Conservation (phyloP, 2,329 filamentous ascomycete species). For the Pestalotiopsis sp. region DNA sequence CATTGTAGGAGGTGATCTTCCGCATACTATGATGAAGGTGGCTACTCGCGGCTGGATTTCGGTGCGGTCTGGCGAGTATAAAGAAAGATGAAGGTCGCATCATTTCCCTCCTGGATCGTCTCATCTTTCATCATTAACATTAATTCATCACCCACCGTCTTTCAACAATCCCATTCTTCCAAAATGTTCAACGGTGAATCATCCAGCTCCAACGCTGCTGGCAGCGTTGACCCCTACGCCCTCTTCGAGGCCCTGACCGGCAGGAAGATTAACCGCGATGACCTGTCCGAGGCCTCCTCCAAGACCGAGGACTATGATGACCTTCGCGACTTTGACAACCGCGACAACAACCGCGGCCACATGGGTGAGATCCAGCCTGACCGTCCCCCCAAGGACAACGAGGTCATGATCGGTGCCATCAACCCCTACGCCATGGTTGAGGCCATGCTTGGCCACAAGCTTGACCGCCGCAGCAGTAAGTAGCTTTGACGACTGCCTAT, state of each 20-base stretch:
- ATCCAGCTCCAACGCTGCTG: constrained; percentile 1
- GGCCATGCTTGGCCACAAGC: constrained; percentile 41
- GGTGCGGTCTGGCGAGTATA: neutral
- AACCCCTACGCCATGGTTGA: constrained; percentile 48
- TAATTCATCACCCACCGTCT: neutral
- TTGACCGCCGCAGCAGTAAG: constrained; percentile 35
- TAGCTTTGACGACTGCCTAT: neutral
- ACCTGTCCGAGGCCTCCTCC: constrained; percentile 24
- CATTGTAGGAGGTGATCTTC: neutral
- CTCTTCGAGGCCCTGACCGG: constrained; percentile 41
- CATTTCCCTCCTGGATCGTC: neutral
- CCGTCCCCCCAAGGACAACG: constrained; percentile 34
- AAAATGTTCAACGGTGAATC: constrained; percentile 7
- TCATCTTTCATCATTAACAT: neutral
- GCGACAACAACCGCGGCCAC: constrained; percentile 6
- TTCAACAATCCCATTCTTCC: neutral
- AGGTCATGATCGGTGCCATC: constrained; percentile 38
- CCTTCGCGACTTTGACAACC: constrained; percentile 28
- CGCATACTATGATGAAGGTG: neutral
- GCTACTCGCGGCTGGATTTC: neutral
- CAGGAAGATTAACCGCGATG: constrained; percentile 29
- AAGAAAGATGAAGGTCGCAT: neutral
- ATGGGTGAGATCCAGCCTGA: constrained; percentile 33
- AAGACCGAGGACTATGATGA: constrained; percentile 36
- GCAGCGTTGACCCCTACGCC: constrained; percentile 34